Percentiles rank a stretch among this genome's conserved stretches.
Conservation (phyloP, 495 filamentous ascomycete species). For the Tetracladium marchalianum region DNA sequence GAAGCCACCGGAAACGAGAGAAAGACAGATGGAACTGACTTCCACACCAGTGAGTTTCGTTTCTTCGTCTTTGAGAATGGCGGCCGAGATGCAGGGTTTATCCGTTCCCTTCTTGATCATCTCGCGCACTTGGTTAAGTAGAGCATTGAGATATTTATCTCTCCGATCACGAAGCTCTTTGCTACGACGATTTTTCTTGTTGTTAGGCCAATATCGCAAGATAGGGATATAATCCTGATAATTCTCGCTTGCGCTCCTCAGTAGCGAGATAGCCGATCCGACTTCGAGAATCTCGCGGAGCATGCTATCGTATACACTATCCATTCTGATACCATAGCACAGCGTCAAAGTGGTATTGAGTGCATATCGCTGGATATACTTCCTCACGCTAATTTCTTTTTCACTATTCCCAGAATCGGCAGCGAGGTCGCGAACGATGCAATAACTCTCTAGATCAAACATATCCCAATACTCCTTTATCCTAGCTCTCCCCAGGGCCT, state of each 20-base stretch:
- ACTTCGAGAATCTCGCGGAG: constrained; percentile 55
- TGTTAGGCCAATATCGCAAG: constrained; percentile 47
- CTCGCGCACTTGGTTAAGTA: constrained; percentile 43
- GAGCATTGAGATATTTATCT: constrained; percentile 44
- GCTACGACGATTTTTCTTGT: constrained; percentile 35
- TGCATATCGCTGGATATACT: constrained; percentile 49
- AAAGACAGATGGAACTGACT: constrained; percentile 48
- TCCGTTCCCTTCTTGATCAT: constrained; percentile 49
- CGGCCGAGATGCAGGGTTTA: constrained; percentile 55
- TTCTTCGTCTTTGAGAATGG: constrained; percentile 52
- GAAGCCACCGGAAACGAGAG: constrained; percentile 51
- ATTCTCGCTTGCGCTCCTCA: constrained; percentile 52
- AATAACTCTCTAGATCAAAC: constrained; percentile 49
- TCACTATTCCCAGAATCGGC: constrained; percentile 40
- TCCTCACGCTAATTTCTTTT: constrained; percentile 44
- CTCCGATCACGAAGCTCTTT: constrained; percentile 46
- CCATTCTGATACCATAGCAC: constrained; percentile 53
- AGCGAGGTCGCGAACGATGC: constrained; percentile 48
- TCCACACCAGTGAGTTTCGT: constrained; percentile 48
- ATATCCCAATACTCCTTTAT: constrained; percentile 51
- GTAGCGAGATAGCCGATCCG: constrained; percentile 47
- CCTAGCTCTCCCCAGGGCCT: constrained; percentile 49
- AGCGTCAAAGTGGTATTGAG: constrained; percentile 50
- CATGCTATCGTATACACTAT: constrained; percentile 42
- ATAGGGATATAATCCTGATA: constrained; percentile 56